A percentile compares a stretch with the other conserved stretches of the same genome.
Evolutionary conservation across 345 rosid species (phyloP).

Genomic region (Sonneratia alba): DNA sequence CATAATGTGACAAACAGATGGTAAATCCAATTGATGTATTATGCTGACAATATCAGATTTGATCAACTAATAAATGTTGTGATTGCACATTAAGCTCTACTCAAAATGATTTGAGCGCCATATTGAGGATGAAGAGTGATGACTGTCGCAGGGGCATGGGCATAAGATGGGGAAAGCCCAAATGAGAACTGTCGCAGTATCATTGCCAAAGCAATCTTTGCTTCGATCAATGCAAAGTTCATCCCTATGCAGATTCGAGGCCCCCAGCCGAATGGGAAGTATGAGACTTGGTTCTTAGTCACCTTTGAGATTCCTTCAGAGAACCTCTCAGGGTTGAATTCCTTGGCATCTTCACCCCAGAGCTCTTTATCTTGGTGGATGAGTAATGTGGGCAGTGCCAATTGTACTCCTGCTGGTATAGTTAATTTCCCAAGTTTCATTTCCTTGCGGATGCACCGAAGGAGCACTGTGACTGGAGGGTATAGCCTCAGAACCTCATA

Average conservation of each 20-base stretch:
- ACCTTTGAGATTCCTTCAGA: slow-evolving; percentile 52
- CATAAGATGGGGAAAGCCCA: slow-evolving; percentile 34
- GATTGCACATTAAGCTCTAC: slow-evolving; percentile 13
- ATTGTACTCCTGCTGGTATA: slow-evolving; percentile 40
- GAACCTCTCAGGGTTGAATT: slow-evolving; percentile 62
- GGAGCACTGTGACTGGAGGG: slow-evolving; percentile 35
- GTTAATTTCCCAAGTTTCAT: slow-evolving; percentile 41
- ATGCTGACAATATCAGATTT: no score
- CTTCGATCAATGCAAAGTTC: slow-evolving; percentile 50
- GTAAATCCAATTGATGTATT: no score
- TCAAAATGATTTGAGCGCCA: slow-evolving; percentile 50
- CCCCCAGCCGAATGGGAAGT: slow-evolving; percentile 57
- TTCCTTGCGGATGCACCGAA: slow-evolving; percentile 31
- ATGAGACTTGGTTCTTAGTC: slow-evolving; percentile 41
- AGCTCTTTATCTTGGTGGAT: slow-evolving; percentile 43
- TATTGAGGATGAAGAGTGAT: slow-evolving; percentile 44
- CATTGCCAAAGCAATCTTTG: slow-evolving; percentile 33
- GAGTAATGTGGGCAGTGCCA: slow-evolving; percentile 30
- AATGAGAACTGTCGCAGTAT: slow-evolving; percentile 30
- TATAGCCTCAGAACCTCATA: slow-evolving; percentile 52
- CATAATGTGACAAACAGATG: background rate
- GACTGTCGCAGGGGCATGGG: slow-evolving; percentile 36
- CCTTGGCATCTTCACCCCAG: slow-evolving; percentile 59
- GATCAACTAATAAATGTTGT: background rate
- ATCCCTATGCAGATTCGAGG: slow-evolving; percentile 58